Conservation (phyloP, 176 grass and related monocot species). For the Hyparrhenia diplandra region DNA sequence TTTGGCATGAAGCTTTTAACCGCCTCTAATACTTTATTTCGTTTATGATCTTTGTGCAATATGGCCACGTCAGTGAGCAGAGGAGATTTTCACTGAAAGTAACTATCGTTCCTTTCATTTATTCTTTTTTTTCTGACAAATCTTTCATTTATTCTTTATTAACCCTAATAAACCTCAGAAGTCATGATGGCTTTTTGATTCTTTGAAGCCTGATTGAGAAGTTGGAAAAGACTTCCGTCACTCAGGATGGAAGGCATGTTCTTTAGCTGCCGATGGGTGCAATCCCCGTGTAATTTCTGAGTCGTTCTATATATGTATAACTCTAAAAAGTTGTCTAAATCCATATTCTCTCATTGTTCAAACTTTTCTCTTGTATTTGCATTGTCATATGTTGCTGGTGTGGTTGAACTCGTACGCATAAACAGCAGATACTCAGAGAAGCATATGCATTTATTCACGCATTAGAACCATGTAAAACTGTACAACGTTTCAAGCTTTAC, state of each 20-base stretch:
- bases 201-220: not conserved
- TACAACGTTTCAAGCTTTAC: too few species aligned
- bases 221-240: not conserved
- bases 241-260: not conserved
- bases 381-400: not conserved
- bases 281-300: not conserved
- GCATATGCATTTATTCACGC: too few species aligned
- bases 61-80: not conserved
- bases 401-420: not conserved
- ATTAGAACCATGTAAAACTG: too few species aligned
- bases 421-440: not conserved
- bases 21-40: not conserved
- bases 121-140: too few species aligned
- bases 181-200: not conserved
- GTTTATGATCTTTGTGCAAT: not conserved
- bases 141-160: not conserved
- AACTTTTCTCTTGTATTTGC: not conserved
- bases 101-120: too few species aligned
- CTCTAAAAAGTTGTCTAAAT: not conserved
- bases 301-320: too few species aligned
- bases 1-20: not conserved
- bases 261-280: not conserved
- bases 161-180: not conserved
- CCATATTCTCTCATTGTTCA: not conserved
- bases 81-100: not conserved